Evolutionary conservation across 768 basidiomycete species (phyloP).

Genomic region (Amanita pallidorosea): DNA sequence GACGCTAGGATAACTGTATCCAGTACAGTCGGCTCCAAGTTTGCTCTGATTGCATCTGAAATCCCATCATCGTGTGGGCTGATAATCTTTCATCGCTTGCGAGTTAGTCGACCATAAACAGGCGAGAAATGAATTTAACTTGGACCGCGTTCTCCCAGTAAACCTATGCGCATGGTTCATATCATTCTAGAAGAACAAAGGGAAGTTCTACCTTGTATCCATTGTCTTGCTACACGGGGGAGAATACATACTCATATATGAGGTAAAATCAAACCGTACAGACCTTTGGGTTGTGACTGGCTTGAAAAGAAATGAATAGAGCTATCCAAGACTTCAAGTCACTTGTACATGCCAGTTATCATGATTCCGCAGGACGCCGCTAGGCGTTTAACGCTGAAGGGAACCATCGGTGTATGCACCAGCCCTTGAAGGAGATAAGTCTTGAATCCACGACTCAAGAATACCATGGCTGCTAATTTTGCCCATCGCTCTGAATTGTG

Average conservation of each 20-base stretch:
- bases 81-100: slow-evolving; percentile 49
- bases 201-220: slow-evolving; percentile 60
- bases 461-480: slow-evolving; percentile 59
- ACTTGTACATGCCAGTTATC: slow-evolving; percentile 61
- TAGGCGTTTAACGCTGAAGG: slow-evolving; percentile 59
- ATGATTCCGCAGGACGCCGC: slow-evolving; percentile 77
- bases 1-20: slow-evolving; percentile 26
- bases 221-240: slow-evolving; percentile 55
- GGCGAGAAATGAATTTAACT: slow-evolving; percentile 24
- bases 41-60: slow-evolving; percentile 46
- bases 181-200: background rate
- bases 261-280: background rate
- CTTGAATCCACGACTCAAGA: slow-evolving; percentile 52
- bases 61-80: slow-evolving; percentile 77
- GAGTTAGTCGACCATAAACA: background rate
- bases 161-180: slow-evolving; percentile 33
- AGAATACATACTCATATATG: background rate
- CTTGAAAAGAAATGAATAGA: slow-evolving; percentile 30
- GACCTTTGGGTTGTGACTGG: slow-evolving; percentile 86
- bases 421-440: slow-evolving; percentile 60
- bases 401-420: slow-evolving; percentile 83
- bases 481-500: slow-evolving; percentile 76
- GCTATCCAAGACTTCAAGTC: background rate
- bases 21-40: slow-evolving; percentile 47
- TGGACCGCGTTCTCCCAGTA: slow-evolving; percentile 89